Base-by-base conservation (phyloP, 306 rosid genomes). In the Cucurbita pepo region DNA sequence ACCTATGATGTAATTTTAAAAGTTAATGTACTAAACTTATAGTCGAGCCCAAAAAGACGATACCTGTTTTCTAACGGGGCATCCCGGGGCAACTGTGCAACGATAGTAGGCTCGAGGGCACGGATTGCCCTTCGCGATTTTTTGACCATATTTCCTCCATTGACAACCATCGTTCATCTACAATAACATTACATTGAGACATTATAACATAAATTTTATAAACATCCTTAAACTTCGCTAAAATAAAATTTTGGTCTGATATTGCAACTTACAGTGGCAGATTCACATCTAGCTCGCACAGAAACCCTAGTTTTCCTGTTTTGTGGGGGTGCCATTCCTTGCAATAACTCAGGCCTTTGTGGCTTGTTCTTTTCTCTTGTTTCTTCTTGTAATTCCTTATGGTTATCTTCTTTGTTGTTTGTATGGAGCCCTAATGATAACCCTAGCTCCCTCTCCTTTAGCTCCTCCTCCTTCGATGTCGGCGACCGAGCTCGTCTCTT, bases 81-180 rank as follows among this genome's bases (percentile, higher is more conserved):
- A 93, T 10, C 94, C 97, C 0, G 92, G 85, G 3, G 89, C 92
- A 10, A 90, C 97, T 0, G 98, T 93, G 67, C 98, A 93, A 47
- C 98, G 98, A 79, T 93, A 93, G 21, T 93, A 93, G 8, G 97
- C 98, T 60, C 98, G 84, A 3, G 98, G 98, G 40, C 98, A 93
- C 60, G 98, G 98, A 64, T 93, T 93, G 77, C 94, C 97, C 77
- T 93, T 93, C 0, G 98, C 88, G 25, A 90, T 87, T 83, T 93
- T 93, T 70, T 93, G 98, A 19, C 98, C 98, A 67, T 93, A 93
- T 87, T 93, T 93, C 76, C 98, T 87, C 98, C 98, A 93, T 77
- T 90, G 97, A 10, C 98, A 90, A 1, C 98, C 98, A 82, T 93
- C 98, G 36, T 90, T 88, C 96, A 93, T 87, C 98, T 93, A 51